Conservation (phyloP, 176 grass and related monocot genomes). For the Avena eriantha region DNA sequence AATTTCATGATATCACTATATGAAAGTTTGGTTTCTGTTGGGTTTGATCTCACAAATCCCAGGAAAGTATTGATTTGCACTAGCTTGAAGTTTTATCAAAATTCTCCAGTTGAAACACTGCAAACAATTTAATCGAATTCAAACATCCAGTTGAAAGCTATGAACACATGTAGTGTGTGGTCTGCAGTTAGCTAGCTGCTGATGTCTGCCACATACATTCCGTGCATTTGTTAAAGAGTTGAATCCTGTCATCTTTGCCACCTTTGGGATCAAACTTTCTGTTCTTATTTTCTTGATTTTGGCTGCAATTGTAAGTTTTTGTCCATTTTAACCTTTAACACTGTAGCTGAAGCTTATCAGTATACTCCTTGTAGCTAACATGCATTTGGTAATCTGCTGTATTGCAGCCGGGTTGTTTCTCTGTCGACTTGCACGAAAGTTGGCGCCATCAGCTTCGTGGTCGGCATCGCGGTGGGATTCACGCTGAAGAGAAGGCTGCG, state of each 20-base stretch:
- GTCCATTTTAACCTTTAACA: neutral
- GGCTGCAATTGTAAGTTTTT: neutral
- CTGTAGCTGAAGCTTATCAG: neutral
- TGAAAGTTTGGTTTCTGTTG: neutral
- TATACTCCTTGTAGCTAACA: neutral
- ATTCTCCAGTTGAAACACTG: neutral
- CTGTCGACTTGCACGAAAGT: constrained; percentile 69
- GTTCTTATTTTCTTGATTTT: neutral
- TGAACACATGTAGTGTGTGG: neutral
- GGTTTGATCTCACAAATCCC: neutral
- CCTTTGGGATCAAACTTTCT: neutral
- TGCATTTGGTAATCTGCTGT: neutral
- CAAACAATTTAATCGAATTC: neutral
- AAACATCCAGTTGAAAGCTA: neutral
- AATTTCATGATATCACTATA: neutral
- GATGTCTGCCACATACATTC: neutral
- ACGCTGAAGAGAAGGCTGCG: constrained; percentile 62
- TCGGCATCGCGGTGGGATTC: constrained; percentile 67
- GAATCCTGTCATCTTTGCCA: neutral
- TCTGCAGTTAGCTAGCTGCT: neutral
- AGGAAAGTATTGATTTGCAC: neutral
- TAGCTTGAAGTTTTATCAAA: neutral
- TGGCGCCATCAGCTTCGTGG: constrained; percentile 59
- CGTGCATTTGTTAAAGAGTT: neutral
- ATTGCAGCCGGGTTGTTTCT: constrained; percentile 65